Evolutionary conservation across 305 asterid genomes (phyloP).

Genomic region (Fraxinus dipetala): DNA sequence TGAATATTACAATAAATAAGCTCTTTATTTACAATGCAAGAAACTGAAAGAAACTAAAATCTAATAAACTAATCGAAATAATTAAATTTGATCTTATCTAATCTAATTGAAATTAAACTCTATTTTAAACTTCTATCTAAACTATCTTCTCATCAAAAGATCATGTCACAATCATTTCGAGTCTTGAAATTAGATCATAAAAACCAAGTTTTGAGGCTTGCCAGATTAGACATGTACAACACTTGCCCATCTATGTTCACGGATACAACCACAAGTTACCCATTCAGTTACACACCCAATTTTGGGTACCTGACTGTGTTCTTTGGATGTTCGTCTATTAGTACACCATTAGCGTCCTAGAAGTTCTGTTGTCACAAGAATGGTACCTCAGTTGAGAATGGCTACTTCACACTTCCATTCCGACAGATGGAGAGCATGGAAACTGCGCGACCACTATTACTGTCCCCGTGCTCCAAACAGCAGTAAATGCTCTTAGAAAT

Average conservation of each 20-base stretch:
- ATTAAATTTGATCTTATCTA: neutral
- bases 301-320: neutral
- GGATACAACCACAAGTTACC: neutral
- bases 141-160: neutral
- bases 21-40: neutral
- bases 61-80: neutral
- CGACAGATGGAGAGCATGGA: neutral
- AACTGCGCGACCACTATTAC: neutral
- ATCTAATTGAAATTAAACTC: neutral
- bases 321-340: neutral
- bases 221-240: neutral
- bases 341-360: neutral
- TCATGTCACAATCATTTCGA: neutral
- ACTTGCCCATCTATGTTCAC: neutral
- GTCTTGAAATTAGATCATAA: neutral
- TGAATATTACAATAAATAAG: neutral
- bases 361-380: neutral
- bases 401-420: neutral
- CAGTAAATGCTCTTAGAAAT: slow-evolving; percentile 4
- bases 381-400: neutral
- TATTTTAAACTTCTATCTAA: neutral
- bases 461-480: neutral
- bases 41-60: neutral
- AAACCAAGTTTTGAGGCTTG: neutral
- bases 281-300: neutral